These are phyloP conservation scores for Fraxinus greggii DNA, from an alignment of 305 asterid genomes.

Conservation along the genomic window DNA sequence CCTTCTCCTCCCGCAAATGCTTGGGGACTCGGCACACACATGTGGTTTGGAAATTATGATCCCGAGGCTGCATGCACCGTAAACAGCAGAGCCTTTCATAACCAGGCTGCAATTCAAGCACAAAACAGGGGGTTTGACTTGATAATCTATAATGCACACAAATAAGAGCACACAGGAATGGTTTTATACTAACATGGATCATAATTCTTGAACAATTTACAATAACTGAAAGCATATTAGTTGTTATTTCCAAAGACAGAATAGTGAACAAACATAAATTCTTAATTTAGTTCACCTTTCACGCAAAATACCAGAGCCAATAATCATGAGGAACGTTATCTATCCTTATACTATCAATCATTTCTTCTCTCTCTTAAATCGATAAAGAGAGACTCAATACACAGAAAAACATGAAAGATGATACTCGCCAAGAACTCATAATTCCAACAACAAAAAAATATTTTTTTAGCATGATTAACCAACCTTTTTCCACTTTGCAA, in stretches of 20 bases:
- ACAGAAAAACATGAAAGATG: background rate
- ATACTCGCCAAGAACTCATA: background rate
- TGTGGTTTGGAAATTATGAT: constrained; percentile 87
- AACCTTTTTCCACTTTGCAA: constrained; percentile 78
- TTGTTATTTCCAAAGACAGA: background rate
- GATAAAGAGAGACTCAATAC: background rate
- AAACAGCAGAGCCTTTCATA: constrained; percentile 89
- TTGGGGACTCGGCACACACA: constrained; percentile 94
- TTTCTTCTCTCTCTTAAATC: background rate
- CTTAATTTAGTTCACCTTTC: background rate
- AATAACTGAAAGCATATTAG: background rate
- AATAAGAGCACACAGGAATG: background rate
- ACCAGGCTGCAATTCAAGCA: constrained; percentile 67
- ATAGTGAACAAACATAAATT: background rate
- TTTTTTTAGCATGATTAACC: background rate
- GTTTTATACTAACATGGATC: background rate
- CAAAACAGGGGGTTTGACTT: background rate
- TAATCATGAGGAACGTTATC: background rate
- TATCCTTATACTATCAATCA: background rate
- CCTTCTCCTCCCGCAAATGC: constrained; percentile 90
- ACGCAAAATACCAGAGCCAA: background rate
- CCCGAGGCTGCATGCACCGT: constrained; percentile 91
- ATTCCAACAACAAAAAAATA: background rate
- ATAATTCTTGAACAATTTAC: background rate
- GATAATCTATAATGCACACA: background rate